Evolutionary conservation across 495 filamentous ascomycete genomes (phyloP), one percentile per base, ranked within the genome.

Genomic region (Penicillium desertorum): DNA sequence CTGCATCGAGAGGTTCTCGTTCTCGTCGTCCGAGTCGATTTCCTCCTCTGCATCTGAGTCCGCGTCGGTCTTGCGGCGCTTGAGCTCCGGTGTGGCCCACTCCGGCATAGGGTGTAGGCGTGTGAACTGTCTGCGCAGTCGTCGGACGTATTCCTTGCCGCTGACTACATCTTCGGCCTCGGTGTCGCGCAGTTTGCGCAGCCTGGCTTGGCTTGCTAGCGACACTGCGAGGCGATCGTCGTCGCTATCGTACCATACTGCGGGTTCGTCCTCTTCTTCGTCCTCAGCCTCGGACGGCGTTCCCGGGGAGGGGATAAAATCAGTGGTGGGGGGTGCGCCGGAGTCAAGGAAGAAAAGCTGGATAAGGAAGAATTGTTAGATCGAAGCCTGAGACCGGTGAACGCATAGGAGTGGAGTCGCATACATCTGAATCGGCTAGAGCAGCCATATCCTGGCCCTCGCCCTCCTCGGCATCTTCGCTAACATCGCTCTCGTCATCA

Each of bases 201-300:
- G 72, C 45, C 86, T 81, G 19, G 81, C 79, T 42, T 86, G 83
- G 41, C 84, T 79, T 10, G 88, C 88, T 12, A 98, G 81, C 4
- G 92, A 96, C 45, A 98, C 78, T 19, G 83, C 82, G 49, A 96
- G 75, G 39, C 87, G 83, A 66, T 98, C 94, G 63, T 98, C 94
- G 62, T 98, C 94, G 71, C 92, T 96, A 73, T 98, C 94, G 61
- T 91, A 84, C 94, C 94, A 98, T 14, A 89, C 87, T 11, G 89
- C 54, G 56, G 79, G 71, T 22, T 65, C 70, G 1, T 69, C 63
- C 11, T 74, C 68, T 23, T 69, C 66, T 2, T 68, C 65, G 20
- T 71, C 71, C 30, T 75, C 71, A 7, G 67, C 62, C n/a, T 79
- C 64, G 4, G 68, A 73, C 9, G 62, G 71, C 5, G 62, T 69